phyloP scores from a whole-genome alignment of 495 filamentous ascomycete genomes.

The Penicillium atrosanguineum region DNA sequence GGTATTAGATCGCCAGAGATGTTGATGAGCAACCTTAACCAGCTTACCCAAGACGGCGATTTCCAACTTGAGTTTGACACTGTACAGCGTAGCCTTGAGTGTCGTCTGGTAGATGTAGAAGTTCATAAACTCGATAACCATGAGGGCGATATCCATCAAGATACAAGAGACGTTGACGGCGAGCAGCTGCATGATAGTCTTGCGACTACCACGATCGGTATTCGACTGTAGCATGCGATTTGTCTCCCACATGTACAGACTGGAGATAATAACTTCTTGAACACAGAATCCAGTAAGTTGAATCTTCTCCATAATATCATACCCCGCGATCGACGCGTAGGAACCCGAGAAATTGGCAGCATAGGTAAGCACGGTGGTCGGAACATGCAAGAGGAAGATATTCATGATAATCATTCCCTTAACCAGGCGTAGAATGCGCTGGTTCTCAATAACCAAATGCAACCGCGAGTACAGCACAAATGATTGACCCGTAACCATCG shows the following conservation, averaged over 20 bases:
- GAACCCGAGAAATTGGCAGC: constrained; percentile 24
- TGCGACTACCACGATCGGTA: constrained; percentile 24
- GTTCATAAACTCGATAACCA: constrained; percentile 31
- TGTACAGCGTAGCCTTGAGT: constrained; percentile 30
- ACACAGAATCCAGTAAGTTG: constrained; percentile 30
- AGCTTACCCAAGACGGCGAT: constrained; percentile 30
- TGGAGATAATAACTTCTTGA: constrained; percentile 30
- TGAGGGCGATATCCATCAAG: constrained; percentile 31
- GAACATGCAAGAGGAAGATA: constrained; percentile 35
- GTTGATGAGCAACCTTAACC: constrained; percentile 29
- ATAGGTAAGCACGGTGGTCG: constrained; percentile 32
- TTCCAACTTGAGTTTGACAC: constrained; percentile 30
- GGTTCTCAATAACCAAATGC: constrained; percentile 34
- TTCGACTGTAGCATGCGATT: constrained; percentile 27
- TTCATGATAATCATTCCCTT: constrained; percentile 37
- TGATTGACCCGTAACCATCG: constrained; percentile 42
- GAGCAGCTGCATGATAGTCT: constrained; percentile 28
- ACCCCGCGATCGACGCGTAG: constrained; percentile 15
- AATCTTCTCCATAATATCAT: constrained; percentile 31
- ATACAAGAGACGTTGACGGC: constrained; percentile 31
- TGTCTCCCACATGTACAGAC: constrained; percentile 31
- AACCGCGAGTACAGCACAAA: constrained; percentile 41
- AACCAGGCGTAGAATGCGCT: constrained; percentile 23
- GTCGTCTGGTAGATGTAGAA: constrained; percentile 33
- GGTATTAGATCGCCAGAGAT: constrained; percentile 20